These are phyloP conservation scores for Globisporangium alternatum DNA, from an alignment of 352 stramenopile species.

Conservation along the genomic window DNA sequence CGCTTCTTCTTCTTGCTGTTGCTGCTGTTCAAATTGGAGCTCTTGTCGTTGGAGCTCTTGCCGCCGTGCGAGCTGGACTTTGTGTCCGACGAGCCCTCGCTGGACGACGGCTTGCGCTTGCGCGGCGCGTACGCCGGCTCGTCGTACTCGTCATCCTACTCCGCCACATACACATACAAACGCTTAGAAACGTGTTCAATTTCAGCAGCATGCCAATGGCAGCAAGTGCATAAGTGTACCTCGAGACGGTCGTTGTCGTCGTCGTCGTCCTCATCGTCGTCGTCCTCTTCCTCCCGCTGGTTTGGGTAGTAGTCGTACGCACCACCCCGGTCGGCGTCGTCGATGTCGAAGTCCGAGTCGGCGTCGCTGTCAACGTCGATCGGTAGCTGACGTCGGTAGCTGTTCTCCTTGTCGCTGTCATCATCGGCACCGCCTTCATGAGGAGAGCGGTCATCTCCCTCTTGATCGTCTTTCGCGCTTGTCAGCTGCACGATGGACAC, in stretches of 20 bases:
- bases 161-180: not conserved
- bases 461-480: not conserved
- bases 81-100: not conserved
- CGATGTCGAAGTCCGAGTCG: slow-evolving; percentile 8
- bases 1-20: slow-evolving; percentile 55
- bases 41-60: slow-evolving; percentile 1
- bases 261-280: slow-evolving; percentile 19
- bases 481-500: slow-evolving; percentile 4
- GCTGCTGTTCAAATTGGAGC: not conserved
- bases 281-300: slow-evolving; percentile 19
- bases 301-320: slow-evolving; percentile 18
- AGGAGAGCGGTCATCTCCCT: slow-evolving; percentile 3
- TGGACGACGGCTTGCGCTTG: slow-evolving; percentile 22
- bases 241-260: slow-evolving; percentile 9
- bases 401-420: slow-evolving; percentile 36
- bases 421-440: slow-evolving; percentile 15
- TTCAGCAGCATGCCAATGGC: too few species aligned
- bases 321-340: slow-evolving; percentile 3
- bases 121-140: not conserved
- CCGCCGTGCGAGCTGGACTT: not conserved
- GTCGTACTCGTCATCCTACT: slow-evolving; percentile 7
- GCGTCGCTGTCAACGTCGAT: not conserved
- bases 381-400: slow-evolving; percentile 11
- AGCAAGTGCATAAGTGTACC: not conserved
- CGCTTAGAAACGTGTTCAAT: slow-evolving; percentile 13